phyloP scores from a whole-genome alignment of 2,329 filamentous ascomycete genomes.

The Ilyonectria mors-panacis region DNA sequence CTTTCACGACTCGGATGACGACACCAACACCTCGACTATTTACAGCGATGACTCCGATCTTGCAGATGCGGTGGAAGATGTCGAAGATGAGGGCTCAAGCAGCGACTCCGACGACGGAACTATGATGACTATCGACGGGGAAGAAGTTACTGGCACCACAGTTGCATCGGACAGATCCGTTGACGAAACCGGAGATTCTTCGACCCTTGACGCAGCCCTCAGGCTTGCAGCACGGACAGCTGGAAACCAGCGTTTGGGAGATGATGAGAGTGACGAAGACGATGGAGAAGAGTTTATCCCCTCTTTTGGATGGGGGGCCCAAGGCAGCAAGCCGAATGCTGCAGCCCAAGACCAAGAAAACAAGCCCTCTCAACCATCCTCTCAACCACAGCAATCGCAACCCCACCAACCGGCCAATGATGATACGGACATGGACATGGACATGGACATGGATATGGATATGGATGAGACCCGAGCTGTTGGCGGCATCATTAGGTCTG shows the following conservation, averaged over 20 bases:
- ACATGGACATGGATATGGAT: constrained; percentile 64
- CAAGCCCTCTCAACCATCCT: constrained; percentile 45
- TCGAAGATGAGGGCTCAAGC: constrained; percentile 62
- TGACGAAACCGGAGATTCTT: constrained; percentile 77
- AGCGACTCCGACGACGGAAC: constrained; percentile 81
- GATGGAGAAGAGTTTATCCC: constrained; percentile 80
- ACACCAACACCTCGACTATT: constrained; percentile 82
- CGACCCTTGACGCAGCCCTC: constrained; percentile 82
- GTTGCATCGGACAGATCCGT: constrained; percentile 71
- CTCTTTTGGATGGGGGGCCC: constrained; percentile 82
- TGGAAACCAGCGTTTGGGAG: constrained; percentile 78
- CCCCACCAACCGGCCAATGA: constrained; percentile 43
- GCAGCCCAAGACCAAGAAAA: constrained; percentile 60
- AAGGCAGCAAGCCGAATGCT: constrained; percentile 55
- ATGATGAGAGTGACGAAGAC: constrained; percentile 62
- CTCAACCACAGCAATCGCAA: constrained; percentile 32
- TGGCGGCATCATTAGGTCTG: constrained; percentile 66
- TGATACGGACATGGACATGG: constrained; percentile 56
- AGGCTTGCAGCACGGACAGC: constrained; percentile 82
- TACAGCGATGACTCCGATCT: constrained; percentile 78
- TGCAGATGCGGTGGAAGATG: constrained; percentile 68
- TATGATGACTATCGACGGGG: constrained; percentile 85
- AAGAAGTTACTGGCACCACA: constrained; percentile 81
- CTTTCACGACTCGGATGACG: constrained; percentile 76
- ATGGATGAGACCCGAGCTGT: constrained; percentile 72